These are phyloP conservation scores for Epichloe elymi DNA, from an alignment of 2,329 filamentous ascomycete genomes.

Conservation along the genomic window DNA sequence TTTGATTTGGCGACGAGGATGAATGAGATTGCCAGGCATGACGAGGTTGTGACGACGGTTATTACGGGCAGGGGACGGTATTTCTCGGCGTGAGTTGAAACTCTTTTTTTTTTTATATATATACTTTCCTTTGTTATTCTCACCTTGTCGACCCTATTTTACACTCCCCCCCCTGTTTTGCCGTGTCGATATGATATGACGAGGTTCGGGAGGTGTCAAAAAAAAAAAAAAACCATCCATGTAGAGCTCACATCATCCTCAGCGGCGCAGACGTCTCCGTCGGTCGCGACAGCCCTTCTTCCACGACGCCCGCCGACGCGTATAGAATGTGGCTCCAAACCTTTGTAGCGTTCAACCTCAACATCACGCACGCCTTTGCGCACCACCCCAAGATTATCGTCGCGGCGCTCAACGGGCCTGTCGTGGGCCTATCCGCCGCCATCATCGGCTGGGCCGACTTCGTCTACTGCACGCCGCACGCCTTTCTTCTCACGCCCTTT, in stretches of 20 bases:
- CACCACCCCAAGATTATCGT: constrained; percentile 89
- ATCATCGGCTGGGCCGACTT: constrained; percentile 79
- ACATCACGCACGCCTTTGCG: constrained; percentile 82
- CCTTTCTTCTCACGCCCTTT: constrained; percentile 87
- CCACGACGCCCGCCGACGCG: constrained; percentile 23
- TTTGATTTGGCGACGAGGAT: constrained; percentile 62
- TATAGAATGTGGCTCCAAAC: constrained; percentile 47
- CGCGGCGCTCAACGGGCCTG: constrained; percentile 82
- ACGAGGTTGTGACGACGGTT: constrained; percentile 76
- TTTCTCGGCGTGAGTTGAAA: constrained; percentile 69
- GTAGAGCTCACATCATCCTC: too few relatives aligned
- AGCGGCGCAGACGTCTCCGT: constrained; percentile 71
- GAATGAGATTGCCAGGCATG: constrained; percentile 61
- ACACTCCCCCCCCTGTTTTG: neutral
- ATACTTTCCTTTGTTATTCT: neutral
- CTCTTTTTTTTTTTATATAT: neutral
- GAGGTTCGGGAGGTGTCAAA: too few relatives aligned
- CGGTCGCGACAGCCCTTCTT: constrained; percentile 25
- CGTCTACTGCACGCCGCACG: constrained; percentile 69
- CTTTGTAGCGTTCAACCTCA: constrained; percentile 79
- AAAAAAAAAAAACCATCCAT: too few relatives aligned
- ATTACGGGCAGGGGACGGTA: constrained; percentile 68
- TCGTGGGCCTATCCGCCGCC: constrained; percentile 76
- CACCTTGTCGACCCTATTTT: neutral
- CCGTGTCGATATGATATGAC: neutral